Conservation (phyloP, 345 rosid genomes). For the Hypericum androsaemum region DNA sequence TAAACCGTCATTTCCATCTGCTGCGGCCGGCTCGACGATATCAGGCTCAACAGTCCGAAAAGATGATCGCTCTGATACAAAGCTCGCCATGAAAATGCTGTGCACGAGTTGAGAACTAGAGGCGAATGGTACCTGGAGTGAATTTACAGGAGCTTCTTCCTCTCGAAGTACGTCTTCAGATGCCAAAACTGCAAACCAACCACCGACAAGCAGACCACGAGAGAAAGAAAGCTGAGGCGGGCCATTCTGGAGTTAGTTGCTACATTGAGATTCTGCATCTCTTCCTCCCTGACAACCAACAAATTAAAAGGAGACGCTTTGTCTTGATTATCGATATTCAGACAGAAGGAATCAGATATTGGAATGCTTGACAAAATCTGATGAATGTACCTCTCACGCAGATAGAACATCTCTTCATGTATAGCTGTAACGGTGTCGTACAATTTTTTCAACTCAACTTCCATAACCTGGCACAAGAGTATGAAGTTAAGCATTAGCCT, state of each 20-base stretch:
- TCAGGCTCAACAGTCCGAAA: too few relatives aligned
- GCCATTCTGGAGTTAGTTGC: conserved; percentile 73
- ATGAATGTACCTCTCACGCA: conserved; percentile 58
- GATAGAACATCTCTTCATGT: conserved; percentile 76
- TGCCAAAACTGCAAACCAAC: conserved; percentile 86
- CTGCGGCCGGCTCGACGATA: too few relatives aligned
- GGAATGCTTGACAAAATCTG: too few relatives aligned
- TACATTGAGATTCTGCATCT: conserved; percentile 76
- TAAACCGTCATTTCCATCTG: too few relatives aligned
- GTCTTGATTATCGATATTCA: too few relatives aligned
- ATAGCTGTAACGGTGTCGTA: conserved; percentile 56
- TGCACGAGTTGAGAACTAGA: too few relatives aligned
- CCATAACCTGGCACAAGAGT: conserved; percentile 48
- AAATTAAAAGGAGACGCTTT: too few relatives aligned
- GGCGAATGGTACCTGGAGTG: too few relatives aligned
- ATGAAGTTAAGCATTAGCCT: neutral
- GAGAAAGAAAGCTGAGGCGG: conserved; percentile 64
- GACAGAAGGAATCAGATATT: too few relatives aligned
- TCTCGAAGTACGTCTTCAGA: conserved; percentile 86
- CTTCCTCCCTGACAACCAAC: conserved; percentile 53
- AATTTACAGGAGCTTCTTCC: conserved; percentile 74
- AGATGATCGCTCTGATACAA: too few relatives aligned
- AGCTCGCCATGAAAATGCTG: too few relatives aligned
- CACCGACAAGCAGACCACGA: conserved; percentile 63
- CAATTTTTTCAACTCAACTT: conserved; percentile 68